Percentiles rank a stretch among this genome's conserved stretches.
Evolutionary conservation across 306 rosid species (phyloP).

Genomic region (Sphenostylis stenocarpa): DNA sequence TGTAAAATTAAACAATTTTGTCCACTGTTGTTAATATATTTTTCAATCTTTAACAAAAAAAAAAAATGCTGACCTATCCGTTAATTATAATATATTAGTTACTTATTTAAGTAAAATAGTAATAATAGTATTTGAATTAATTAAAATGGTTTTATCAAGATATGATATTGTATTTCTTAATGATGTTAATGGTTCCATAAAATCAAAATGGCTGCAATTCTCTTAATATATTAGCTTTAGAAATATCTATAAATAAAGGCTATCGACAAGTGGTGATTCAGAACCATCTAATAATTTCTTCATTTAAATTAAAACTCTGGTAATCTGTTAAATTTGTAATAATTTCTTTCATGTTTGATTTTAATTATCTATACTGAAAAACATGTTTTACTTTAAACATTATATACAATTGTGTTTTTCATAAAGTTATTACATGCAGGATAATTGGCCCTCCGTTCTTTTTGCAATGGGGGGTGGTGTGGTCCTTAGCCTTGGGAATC

Average conservation of each 20-base stretch:
- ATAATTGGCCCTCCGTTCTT: constrained; percentile 85
- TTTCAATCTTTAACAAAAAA: no score
- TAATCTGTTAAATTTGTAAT: no score
- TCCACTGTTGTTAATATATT: no score
- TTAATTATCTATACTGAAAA: background rate
- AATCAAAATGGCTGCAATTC: background rate
- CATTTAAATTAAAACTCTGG: background rate
- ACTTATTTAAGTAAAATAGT: no score
- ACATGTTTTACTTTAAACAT: constrained; percentile 32
- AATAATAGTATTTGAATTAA: background rate
- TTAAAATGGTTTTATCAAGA: background rate
- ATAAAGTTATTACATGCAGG: constrained; percentile 44
- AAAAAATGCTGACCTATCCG: no score
- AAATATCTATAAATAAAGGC: background rate
- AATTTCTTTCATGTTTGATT: background rate
- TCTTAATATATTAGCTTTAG: background rate
- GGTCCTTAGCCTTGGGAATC: constrained; percentile 85
- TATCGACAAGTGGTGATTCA: no score
- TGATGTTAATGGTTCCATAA: background rate
- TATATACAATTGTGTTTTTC: constrained; percentile 34
- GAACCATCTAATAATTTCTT: background rate
- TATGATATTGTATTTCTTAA: background rate
- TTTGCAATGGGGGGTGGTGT: constrained; percentile 89
- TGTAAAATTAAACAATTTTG: no score
- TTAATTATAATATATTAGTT: no score